A percentile compares a stretch with the other conserved stretches of the same genome.
These are phyloP conservation scores for Trametes cinnabarina DNA, from an alignment of 768 basidiomycete genomes.

Conservation along the genomic window DNA sequence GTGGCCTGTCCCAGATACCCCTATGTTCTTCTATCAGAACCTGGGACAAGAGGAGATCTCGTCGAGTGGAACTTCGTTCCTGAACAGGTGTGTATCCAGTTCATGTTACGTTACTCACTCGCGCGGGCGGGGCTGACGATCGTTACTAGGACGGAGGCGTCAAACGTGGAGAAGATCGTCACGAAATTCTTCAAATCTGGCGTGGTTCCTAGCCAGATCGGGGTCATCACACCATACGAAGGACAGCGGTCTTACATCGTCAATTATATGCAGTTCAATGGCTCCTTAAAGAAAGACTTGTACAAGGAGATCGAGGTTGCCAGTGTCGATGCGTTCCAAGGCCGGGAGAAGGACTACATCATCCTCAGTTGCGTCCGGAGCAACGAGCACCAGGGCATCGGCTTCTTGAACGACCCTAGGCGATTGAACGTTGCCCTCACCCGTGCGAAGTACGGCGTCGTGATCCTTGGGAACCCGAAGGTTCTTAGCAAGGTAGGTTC, in stretches of 20 bases:
- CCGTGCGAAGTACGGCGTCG: conserved; percentile 95
- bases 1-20: conserved; percentile 95
- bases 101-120: conserved; percentile 18
- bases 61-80: conserved; percentile 95
- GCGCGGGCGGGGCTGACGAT: conserved; percentile 7
- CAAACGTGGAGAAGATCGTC: conserved; percentile 99
- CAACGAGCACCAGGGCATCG: conserved; percentile 99
- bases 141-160: conserved; percentile 82
- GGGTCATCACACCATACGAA: conserved; percentile 98
- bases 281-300: conserved; percentile 97
- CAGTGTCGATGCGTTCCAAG: conserved; percentile 98
- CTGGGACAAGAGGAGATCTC: conserved; percentile 98
- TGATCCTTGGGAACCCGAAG: conserved; percentile 99
- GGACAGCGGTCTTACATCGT: conserved; percentile 98
- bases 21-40: conserved; percentile 99
- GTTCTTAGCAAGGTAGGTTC: conserved; percentile 90
- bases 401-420: conserved; percentile 97
- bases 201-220: conserved; percentile 92
- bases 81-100: conserved; percentile 66
- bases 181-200: conserved; percentile 99
- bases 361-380: conserved; percentile 96
- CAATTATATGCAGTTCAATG: conserved; percentile 99
- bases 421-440: conserved; percentile 96
- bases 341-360: conserved; percentile 99
- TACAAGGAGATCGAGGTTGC: conserved; percentile 99